phyloP scores from a whole-genome alignment of 2,329 filamentous ascomycete species.

The Xylariaceae sp. region DNA sequence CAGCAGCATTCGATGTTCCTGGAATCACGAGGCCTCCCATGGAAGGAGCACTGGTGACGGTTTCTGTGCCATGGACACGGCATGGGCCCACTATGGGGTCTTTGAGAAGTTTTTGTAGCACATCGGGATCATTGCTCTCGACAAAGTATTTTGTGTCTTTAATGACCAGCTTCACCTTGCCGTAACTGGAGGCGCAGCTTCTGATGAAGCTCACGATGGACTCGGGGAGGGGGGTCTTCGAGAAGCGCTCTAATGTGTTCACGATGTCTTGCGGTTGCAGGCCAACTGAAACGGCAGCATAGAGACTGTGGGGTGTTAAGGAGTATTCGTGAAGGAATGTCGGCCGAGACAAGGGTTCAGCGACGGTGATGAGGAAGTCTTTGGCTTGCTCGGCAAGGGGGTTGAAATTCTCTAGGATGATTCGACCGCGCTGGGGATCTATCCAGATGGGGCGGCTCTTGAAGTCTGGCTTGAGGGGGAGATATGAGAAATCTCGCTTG shows the following conservation, averaged over 20 bases:
- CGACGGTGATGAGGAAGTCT: constrained; percentile 93
- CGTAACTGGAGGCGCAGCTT: constrained; percentile 82
- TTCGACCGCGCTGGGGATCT: constrained; percentile 77
- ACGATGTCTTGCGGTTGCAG: constrained; percentile 86
- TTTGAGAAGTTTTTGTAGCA: constrained; percentile 81
- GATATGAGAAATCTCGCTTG: constrained; percentile 69
- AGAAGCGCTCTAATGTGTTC: constrained; percentile 78
- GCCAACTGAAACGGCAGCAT: constrained; percentile 94
- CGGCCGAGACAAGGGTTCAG: constrained; percentile 86
- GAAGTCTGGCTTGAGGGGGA: constrained; percentile 83
- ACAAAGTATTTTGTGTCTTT: constrained; percentile 94
- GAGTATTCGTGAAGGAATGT: constrained; percentile 91
- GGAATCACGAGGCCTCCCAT: constrained; percentile 87
- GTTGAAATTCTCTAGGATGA: constrained; percentile 92
- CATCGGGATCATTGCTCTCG: constrained; percentile 82
- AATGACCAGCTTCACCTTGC: constrained; percentile 91
- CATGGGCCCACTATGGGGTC: constrained; percentile 78
- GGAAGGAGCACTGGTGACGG: constrained; percentile 80
- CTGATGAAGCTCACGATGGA: constrained; percentile 73
- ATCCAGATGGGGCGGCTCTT: constrained; percentile 91
- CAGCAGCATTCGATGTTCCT: constrained; percentile 88
- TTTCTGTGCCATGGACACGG: constrained; percentile 66
- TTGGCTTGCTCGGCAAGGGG: constrained; percentile 82
- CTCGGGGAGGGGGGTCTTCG: constrained; percentile 83
- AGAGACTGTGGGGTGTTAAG: constrained; percentile 86